Conservation (phyloP, 805 yeast species). For the Metschnikowia shivogae region DNA sequence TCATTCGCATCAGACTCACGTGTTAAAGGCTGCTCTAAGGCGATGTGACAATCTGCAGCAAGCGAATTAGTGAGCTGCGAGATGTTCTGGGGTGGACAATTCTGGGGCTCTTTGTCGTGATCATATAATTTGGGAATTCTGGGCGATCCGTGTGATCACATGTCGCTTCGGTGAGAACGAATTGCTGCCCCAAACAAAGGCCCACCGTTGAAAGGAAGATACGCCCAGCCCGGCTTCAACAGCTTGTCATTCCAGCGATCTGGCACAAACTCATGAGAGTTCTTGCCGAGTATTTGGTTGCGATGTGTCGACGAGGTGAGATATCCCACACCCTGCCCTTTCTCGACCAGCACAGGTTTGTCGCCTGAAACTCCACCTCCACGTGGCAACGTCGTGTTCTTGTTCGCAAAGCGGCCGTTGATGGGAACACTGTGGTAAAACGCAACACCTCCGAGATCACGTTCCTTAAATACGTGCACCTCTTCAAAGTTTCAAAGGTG, state of each 20-base stretch:
- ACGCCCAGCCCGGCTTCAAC: too few species aligned
- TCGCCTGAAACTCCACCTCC: slow-evolving; percentile 45
- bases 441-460: slow-evolving; percentile 47
- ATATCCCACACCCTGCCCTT: too few species aligned
- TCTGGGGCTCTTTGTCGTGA: too few species aligned
- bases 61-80: slow-evolving; percentile 14
- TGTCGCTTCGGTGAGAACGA: slow-evolving; percentile 15
- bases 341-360: slow-evolving; percentile 28
- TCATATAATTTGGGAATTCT: too few species aligned
- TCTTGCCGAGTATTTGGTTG: too few species aligned
- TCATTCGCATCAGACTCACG: background rate
- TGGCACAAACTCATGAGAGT: too few species aligned
- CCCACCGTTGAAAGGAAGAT: slow-evolving; percentile 15
- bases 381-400: slow-evolving; percentile 44
- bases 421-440: slow-evolving; percentile 50
- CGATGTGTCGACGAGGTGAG: too few species aligned
- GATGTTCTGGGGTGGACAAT: slow-evolving; percentile 11
- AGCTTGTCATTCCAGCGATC: slow-evolving; percentile 13
- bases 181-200: slow-evolving; percentile 15
- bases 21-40: background rate
- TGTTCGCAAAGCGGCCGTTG: slow-evolving; percentile 42
- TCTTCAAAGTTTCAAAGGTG: slow-evolving; percentile 45
- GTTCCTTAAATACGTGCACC: slow-evolving; percentile 41
- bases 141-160: slow-evolving; percentile 13
- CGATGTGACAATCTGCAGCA: slow-evolving; percentile 10